phyloP scores from a whole-genome alignment of 176 grass and related monocot species.

The Raddia guianensis region DNA sequence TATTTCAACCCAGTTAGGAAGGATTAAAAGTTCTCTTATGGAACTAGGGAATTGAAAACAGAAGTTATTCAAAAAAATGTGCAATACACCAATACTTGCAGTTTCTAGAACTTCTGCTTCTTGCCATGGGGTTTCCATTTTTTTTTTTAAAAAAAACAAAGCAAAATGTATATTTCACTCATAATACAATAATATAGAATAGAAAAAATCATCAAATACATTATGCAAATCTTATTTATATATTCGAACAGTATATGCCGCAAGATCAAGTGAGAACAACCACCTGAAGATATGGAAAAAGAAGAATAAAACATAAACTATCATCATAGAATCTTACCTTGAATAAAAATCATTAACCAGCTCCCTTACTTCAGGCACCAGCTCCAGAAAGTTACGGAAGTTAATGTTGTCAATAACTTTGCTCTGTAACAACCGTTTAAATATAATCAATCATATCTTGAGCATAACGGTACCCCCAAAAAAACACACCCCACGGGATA shows the following conservation, averaged over 20 bases:
- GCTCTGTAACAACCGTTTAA: conserved; percentile 51
- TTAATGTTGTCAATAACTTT: conserved; percentile 95
- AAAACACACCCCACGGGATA: neutral
- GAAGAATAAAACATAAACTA: conserved; percentile 4
- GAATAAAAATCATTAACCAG: conserved; percentile 98
- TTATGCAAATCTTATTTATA: neutral
- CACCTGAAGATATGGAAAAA: neutral
- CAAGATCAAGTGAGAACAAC: neutral
- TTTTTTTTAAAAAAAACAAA: neutral
- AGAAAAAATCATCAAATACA: neutral
- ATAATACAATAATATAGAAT: conserved; percentile 3
- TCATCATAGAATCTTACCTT: conserved; percentile 55
- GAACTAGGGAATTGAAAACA: neutral
- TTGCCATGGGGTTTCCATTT: neutral
- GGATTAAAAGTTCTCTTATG: neutral
- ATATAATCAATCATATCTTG: conserved; percentile 9
- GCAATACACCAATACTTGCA: neutral
- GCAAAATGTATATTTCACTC: neutral
- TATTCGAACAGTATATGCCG: neutral
- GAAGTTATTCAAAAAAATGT: neutral
- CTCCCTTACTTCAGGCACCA: conserved; percentile 97
- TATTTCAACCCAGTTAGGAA: neutral
- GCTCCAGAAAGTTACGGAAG: conserved; percentile 96
- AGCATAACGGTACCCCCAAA: conserved; percentile 2
- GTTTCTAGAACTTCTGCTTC: neutral